Evolutionary conservation across 1,284 basidiomycete genomes (phyloP), one percentile per base, ranked within the genome.

Genomic region (Moniliophthora roreri): DNA sequence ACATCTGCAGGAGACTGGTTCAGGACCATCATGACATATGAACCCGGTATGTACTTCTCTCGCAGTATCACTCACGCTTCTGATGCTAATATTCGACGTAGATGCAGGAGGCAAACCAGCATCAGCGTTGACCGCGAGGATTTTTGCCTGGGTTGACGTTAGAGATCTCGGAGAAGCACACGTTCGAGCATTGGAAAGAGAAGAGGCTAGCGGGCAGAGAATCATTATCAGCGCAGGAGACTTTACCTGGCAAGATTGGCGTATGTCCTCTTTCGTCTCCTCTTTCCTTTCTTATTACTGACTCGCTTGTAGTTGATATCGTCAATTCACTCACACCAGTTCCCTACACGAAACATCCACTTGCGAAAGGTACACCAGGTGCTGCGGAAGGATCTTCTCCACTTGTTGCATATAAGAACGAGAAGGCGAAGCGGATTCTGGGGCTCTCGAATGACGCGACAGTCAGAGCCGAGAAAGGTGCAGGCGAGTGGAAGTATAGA

Each of bases 91-190:
- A 13, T 24, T 1, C 2, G 4, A 10, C 24, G 10, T 28, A 8
- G 52, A 56, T 23, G 48, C 51, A 9, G 60, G 58, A 16, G 52
- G 58, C 6, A 54, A 49, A 38, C 28, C 58, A 16, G 45, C 50
- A 2, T 53, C 60, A 32, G 45, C 45, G 0, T 39, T 64, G 1
- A 55, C 53, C 0, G 35, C 48, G 8, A 39, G 50, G 16, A 56
- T 54, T 7, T 66, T 48, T 11, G 52, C 37, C 20, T 83, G 73
- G 68, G 71, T 84, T 47, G 83, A 88, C 60, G 84, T 87, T 1
- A 74, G 82, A 24, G 80, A 84, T 59, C 70, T 85, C 23, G 81
- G 80, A 3, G 66, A 72, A 4, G 77, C 76, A 2, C 84, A 85
- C 60, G 70, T 81, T 21, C 68, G 68, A 10, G 76, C 81, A 2